phyloP scores from a whole-genome alignment of 1,284 basidiomycete species.

The Rhodotorula sp. region DNA sequence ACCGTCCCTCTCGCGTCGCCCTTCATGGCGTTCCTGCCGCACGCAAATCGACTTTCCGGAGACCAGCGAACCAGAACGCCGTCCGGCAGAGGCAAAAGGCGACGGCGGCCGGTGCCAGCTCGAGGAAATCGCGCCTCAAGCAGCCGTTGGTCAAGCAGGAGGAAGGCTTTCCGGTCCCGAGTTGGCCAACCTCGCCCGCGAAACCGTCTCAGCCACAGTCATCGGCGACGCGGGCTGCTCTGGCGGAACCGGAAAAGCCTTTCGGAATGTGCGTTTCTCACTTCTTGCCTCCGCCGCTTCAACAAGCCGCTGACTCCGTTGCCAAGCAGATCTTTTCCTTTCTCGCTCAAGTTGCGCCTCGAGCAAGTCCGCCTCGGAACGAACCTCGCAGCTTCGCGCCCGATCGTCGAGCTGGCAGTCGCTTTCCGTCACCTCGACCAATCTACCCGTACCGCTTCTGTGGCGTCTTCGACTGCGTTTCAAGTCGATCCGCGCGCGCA shows the following conservation, averaged over 20 bases:
- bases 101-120: no score
- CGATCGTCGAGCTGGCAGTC: background rate
- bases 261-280: background rate
- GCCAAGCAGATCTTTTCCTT: slow-evolving; percentile 1
- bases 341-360: background rate
- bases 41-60: no score
- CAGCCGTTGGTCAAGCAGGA: background rate
- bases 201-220: background rate
- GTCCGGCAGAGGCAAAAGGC: no score
- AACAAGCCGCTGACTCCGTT: background rate
- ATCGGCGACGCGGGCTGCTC: background rate
- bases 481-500: no score
- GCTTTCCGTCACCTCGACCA: background rate
- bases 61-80: no score
- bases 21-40: no score
- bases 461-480: no score
- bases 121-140: background rate
- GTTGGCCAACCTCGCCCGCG: background rate
- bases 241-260: background rate
- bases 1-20: no score
- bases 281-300: background rate
- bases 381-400: background rate
- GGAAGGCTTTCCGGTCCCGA: background rate
- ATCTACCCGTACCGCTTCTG: background rate
- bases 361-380: background rate